phyloP scores from a whole-genome alignment of 768 basidiomycete genomes.

The Termitomyces sp. region DNA sequence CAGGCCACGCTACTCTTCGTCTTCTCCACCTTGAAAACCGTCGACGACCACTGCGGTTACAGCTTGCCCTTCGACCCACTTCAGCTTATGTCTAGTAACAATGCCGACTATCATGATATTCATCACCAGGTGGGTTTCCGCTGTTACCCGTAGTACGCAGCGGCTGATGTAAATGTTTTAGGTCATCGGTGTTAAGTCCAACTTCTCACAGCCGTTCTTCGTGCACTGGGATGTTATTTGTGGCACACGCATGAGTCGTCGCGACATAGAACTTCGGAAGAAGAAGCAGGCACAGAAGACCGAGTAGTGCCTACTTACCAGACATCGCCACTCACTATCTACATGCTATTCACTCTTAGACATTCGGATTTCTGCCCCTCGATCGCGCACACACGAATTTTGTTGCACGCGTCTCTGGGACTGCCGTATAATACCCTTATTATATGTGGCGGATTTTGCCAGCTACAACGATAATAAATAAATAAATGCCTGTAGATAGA shows the following conservation, averaged over 20 bases:
- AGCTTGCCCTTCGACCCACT: conserved; percentile 87
- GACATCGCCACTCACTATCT: not conserved
- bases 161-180: conserved; percentile 22
- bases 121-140: conserved; percentile 77
- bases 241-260: conserved; percentile 79
- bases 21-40: conserved; percentile 86
- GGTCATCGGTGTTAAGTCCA: conserved; percentile 88
- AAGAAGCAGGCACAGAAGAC: conserved; percentile 32
- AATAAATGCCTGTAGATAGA: not conserved
- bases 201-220: conserved; percentile 96
- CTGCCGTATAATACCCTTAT: conserved; percentile 11
- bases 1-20: conserved; percentile 84
- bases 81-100: conserved; percentile 83
- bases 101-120: conserved; percentile 97
- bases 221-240: conserved; percentile 89
- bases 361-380: not conserved
- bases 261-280: conserved; percentile 57
- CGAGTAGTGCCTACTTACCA: conserved; percentile 16
- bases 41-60: conserved; percentile 96
- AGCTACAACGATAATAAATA: not conserved
- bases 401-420: not conserved
- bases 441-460: not conserved
- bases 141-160: not conserved
- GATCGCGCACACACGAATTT: too few species aligned
- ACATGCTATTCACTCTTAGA: not conserved